Conservation (phyloP, 2,329 filamentous ascomycete species). For the Arthroderma uncinatum region DNA sequence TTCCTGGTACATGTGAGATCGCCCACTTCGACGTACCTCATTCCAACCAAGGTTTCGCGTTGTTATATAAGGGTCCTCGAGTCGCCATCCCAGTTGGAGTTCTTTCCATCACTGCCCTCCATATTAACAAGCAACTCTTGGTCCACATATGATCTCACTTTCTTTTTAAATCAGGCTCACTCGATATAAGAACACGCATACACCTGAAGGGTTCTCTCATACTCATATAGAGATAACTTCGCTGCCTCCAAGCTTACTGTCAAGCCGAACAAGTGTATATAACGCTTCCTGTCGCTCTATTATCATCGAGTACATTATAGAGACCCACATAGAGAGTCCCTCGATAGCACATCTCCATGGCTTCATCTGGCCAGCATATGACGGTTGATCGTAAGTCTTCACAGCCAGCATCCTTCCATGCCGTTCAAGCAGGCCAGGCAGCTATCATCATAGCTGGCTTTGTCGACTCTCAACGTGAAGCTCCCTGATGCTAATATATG, state of each 20-base stretch:
- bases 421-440: not conserved
- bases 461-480: not conserved
- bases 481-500: not conserved
- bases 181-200: not conserved
- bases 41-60: not conserved
- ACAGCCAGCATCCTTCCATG: not conserved
- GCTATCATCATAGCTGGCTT: not conserved
- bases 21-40: not conserved
- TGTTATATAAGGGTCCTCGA: not conserved
- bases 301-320: not conserved
- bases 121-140: not conserved
- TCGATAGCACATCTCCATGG: not conserved
- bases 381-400: not conserved
- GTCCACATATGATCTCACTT: slow-evolving; percentile 1
- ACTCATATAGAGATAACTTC: not conserved
- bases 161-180: not conserved
- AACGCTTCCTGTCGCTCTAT: not conserved
- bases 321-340: not conserved
- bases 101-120: not conserved
- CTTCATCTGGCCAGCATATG: not conserved
- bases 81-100: not conserved
- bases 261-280: not conserved
- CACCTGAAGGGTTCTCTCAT: not conserved
- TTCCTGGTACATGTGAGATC: slow-evolving; percentile 3
- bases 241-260: not conserved